Evolutionary conservation across 1,284 basidiomycete genomes (phyloP), one percentile per base, ranked within the genome.

Genomic region (Microbotryomycetes sp.): DNA sequence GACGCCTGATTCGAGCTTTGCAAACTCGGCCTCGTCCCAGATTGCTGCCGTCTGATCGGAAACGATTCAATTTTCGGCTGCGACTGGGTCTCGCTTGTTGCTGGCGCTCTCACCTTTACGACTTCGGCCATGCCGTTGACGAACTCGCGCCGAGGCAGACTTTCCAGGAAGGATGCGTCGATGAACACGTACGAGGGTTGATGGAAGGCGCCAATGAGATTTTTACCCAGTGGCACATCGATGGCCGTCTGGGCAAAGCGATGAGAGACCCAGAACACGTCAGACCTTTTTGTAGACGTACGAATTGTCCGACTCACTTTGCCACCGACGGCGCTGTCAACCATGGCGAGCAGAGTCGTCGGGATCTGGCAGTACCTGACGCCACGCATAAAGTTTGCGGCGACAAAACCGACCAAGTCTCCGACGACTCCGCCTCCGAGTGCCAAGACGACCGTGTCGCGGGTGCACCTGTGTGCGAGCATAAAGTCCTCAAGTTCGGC

Each of bases 61-160:
- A 41, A 11, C 9, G 35, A 18, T 18, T 41, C 35, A 41, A n/a
- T 52, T 45, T 46, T 5, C 1, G n/a, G n/a, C n/a, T n/a, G n/a
- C n/a, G n/a, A n/a, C n/a, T n/a, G n/a, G n/a, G n/a, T n/a, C n/a
- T n/a, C n/a, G n/a, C n/a, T n/a, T n/a, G n/a, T n/a, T n/a, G n/a
- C n/a, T n/a, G n/a, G n/a, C n/a, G 54, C 16, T 75, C 78, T 69
- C 61, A 89, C 91, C 83, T 97, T 98, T 76, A 98, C 85, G 4
- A 97, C 89, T 76, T 99, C 94, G 1, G 96, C 93, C 90, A 99
- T 97, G 51, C 94, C 94, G 73, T 98, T 98, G 48, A 90, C 89
- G 70, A 97, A 93, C 75, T 98, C 96, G 64, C 96, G 82, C 48
- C 85, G 78, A 0, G 93, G 93, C 4, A 99, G 85, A 1, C 91